Evolutionary conservation across 768 basidiomycete genomes (phyloP), one percentile per base, ranked within the genome.

Genomic region (Guyanaporus albipodus): DNA sequence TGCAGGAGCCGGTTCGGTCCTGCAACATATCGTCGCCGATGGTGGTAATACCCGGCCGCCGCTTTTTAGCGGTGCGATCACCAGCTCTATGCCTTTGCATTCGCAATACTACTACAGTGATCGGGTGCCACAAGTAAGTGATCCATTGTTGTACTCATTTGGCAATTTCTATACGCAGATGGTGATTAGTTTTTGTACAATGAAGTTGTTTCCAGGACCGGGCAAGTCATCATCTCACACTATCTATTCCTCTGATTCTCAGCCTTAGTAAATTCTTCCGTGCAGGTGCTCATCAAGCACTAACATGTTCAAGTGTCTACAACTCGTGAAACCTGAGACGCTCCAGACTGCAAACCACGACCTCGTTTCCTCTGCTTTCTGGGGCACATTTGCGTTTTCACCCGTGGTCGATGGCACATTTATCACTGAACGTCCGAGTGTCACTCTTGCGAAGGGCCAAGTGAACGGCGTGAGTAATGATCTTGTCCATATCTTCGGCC

Each of bases 331-430:
- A 14, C 57, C 56, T 10, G 52, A 46, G 9, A 46, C 46, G 4
- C 62, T 79, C 4, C 59, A 70, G 45, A 46, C 44, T 7, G 61
- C 58, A 7, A 77, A 77, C 45, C 21, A 39, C 4, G 39, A 67
- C 7, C 51, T 76, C 15, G 60, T 58, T 4, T 9, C 4, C 0
- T 58, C 57, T 22, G 68, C 53, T 7, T 72, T 76, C 56, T 73
- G 51, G 41, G 73, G 71, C 1, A 70, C 69, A 3, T 72, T 61
- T 24, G 50, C 57, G 6, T 73, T 73, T 32, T 62, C 67, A 11
- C 76, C 76, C 0, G 75, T 79, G 19, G 67, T 79, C 4, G 77
- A 78, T 53, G 76, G 74, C 2, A 63, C 56, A 1, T 73, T 76
- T 48, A 75, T 78, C 28, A 58, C 65, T 0, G 69, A 73, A 33